These are phyloP conservation scores for Cymodocea nodosa DNA, from an alignment of 116 monocot species.

Conservation along the genomic window DNA sequence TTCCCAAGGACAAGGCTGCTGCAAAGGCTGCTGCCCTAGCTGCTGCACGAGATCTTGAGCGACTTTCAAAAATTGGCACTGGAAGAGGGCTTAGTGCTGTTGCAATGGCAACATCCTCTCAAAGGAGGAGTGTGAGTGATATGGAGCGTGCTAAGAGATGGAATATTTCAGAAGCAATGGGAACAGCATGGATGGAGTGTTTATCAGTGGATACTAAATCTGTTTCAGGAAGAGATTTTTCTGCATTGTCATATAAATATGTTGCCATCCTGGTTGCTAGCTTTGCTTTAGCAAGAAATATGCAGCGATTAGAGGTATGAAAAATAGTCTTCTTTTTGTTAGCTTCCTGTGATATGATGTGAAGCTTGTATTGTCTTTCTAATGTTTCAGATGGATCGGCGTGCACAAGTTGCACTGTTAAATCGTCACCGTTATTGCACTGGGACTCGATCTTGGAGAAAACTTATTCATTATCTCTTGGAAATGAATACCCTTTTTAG, in stretches of 20 bases:
- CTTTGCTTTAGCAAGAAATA: conserved; percentile 87
- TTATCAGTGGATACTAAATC: conserved; percentile 51
- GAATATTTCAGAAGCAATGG: conserved; percentile 88
- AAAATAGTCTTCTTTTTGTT: background rate
- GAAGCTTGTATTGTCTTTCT: conserved; percentile 2
- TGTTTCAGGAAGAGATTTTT: conserved; percentile 68
- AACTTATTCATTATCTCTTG: conserved; percentile 63
- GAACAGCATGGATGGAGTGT: conserved; percentile 82
- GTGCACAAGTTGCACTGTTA: conserved; percentile 47
- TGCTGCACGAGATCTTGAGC: conserved; percentile 82
- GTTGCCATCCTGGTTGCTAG: conserved; percentile 78
- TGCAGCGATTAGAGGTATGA: conserved; percentile 73
- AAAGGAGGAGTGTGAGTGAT: conserved; percentile 76
- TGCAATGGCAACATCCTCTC: conserved; percentile 96
- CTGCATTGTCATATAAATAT: conserved; percentile 75
- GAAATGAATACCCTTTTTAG: conserved; percentile 74
- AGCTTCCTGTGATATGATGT: background rate
- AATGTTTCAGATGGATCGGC: conserved; percentile 68
- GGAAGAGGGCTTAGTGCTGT: conserved; percentile 98
- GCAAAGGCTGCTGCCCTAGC: conserved; percentile 88
- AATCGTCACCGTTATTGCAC: conserved; percentile 33
- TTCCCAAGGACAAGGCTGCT: conserved; percentile 81
- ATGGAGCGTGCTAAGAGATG: conserved; percentile 84
- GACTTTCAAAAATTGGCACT: conserved; percentile 81
- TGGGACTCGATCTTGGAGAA: conserved; percentile 70